phyloP scores from a whole-genome alignment of 2,329 filamentous ascomycete genomes.

The Botryotinia globosa region DNA sequence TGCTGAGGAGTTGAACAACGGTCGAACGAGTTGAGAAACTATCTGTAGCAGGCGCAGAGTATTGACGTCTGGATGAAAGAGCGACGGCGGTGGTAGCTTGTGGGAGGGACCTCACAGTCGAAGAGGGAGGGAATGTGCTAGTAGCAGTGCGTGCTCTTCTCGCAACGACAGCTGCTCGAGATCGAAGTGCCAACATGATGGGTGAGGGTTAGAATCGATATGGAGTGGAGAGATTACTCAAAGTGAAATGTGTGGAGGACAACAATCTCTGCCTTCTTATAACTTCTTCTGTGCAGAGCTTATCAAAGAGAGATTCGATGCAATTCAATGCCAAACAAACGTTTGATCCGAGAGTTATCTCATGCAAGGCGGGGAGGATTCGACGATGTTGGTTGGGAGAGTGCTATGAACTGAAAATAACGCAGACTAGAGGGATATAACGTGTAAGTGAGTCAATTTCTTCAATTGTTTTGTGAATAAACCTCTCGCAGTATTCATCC shows the following conservation, averaged over 20 bases:
- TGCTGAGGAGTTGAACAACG: constrained; percentile 87
- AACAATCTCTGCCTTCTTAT: constrained; percentile 24
- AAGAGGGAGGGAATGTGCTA: constrained; percentile 30
- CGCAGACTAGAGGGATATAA: constrained; percentile 27
- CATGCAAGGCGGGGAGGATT: constrained; percentile 33
- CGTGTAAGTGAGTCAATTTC: not conserved
- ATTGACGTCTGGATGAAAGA: constrained; percentile 33
- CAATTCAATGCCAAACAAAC: constrained; percentile 31
- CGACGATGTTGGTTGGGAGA: not conserved
- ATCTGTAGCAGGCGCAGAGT: constrained; percentile 35
- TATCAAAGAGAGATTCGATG: constrained; percentile 21
- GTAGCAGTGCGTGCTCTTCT: constrained; percentile 34
- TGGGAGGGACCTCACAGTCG: constrained; percentile 30
- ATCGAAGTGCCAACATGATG: constrained; percentile 38
- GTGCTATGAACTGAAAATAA: constrained; percentile 28
- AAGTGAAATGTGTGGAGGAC: constrained; percentile 6
- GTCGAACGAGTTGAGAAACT: constrained; percentile 62
- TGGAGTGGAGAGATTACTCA: constrained; percentile 11
- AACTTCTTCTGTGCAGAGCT: constrained; percentile 32
- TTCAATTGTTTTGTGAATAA: not conserved
- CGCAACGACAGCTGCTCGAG: constrained; percentile 34
- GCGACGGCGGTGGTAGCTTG: constrained; percentile 33
- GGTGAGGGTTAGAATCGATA: constrained; percentile 23
- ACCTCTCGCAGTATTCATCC: not conserved
- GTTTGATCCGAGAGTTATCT: constrained; percentile 28